Evolutionary conservation across 768 basidiomycete species (phyloP).

Genomic region (Kwoniella sp.): DNA sequence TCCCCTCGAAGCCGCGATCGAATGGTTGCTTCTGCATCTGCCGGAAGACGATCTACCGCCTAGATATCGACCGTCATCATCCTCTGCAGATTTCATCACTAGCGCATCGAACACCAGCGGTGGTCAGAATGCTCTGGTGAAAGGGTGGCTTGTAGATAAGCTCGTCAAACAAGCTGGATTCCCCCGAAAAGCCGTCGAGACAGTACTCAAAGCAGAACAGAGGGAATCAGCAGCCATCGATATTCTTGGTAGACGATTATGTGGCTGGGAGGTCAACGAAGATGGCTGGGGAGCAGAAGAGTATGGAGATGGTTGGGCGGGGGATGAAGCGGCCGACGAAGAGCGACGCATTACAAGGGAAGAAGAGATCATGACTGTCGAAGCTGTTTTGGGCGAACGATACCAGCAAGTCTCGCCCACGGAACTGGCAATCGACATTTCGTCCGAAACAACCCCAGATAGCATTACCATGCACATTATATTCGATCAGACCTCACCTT

Average conservation of each 20-base stretch:
- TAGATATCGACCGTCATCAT: conserved; percentile 50
- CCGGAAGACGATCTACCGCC: conserved; percentile 84
- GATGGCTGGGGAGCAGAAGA: conserved; percentile 52
- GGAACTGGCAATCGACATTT: conserved; percentile 46
- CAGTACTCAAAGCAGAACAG: conserved; percentile 58
- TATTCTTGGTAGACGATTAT: conserved; percentile 57
- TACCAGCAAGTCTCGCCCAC: conserved; percentile 33
- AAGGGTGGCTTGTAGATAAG: conserved; percentile 77
- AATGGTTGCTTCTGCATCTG: conserved; percentile 77
- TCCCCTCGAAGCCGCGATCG: conserved; percentile 75
- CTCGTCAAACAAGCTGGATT: conserved; percentile 81
- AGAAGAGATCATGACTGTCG: conserved; percentile 56
- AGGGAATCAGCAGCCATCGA: conserved; percentile 61
- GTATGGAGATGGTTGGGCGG: conserved; percentile 33
- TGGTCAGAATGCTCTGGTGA: conserved; percentile 60
- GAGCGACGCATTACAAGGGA: conserved; percentile 44
- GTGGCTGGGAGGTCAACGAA: conserved; percentile 49
- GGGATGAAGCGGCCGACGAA: conserved; percentile 34
- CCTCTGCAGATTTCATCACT: conserved; percentile 53
- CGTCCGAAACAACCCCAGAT: conserved; percentile 25
- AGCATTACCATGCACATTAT: conserved; percentile 68
- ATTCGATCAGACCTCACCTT: conserved; percentile 60
- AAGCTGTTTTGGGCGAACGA: conserved; percentile 54
- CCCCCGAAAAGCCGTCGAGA: conserved; percentile 70
- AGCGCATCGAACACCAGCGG: conserved; percentile 39